phyloP scores from a whole-genome alignment of 1,284 basidiomycete genomes.

The Ganoderma sp. region DNA sequence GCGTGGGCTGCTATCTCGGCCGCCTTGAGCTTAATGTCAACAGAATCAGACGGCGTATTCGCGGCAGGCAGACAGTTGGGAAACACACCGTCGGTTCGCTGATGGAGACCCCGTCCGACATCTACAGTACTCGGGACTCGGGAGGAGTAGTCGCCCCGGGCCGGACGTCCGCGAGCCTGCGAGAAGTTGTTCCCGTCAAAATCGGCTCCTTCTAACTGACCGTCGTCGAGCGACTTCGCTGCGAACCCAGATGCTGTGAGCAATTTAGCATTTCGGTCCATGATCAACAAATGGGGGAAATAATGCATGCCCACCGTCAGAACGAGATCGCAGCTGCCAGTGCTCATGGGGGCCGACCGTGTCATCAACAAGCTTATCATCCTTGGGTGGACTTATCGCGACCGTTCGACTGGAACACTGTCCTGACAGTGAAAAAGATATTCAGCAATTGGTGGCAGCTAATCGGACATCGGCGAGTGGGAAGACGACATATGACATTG shows the following conservation, averaged over 20 bases:
- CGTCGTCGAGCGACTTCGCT: conserved; percentile 6
- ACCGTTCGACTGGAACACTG: not conserved
- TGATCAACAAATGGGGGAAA: not conserved
- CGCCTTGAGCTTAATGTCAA: conserved; percentile 3
- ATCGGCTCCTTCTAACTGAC: conserved; percentile 8
- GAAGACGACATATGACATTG: not conserved
- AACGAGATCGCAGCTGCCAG: not conserved
- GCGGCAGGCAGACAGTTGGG: conserved; percentile 1
- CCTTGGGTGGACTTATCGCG: conserved; percentile 1
- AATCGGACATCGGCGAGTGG: not conserved
- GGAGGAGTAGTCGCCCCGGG: conserved; percentile 9
- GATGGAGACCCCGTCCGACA: not conserved
- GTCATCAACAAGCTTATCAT: not conserved
- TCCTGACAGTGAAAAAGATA: not conserved
- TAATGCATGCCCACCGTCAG: not conserved
- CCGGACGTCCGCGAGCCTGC: conserved; percentile 20
- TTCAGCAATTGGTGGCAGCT: not conserved
- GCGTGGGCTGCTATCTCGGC: not conserved
- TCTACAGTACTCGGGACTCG: not conserved
- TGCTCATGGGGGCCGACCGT: not conserved
- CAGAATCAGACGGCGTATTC: conserved; percentile 5
- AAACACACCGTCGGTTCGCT: not conserved
- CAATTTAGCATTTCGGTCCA: not conserved
- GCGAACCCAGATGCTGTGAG: conserved; percentile 10
- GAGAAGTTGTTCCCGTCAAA: conserved; percentile 4